These are phyloP conservation scores for Leccinum olivaceopallidum DNA, from an alignment of 768 basidiomycete species.

Conservation along the genomic window DNA sequence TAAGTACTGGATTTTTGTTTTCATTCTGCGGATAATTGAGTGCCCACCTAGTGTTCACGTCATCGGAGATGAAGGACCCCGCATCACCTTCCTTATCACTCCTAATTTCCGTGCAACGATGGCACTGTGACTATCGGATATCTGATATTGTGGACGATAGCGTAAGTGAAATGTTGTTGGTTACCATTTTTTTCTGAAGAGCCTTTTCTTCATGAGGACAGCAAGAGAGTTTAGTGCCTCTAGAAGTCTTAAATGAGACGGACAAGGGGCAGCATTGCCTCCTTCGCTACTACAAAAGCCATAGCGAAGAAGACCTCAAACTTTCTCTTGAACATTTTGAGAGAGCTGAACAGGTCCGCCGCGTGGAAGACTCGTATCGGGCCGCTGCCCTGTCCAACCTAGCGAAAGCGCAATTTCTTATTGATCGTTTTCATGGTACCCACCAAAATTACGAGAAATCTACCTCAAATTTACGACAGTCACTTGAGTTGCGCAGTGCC, in stretches of 20 bases:
- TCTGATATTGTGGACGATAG: background rate
- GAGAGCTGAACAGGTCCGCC: background rate
- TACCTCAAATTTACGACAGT: constrained; percentile 1
- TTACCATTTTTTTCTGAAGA: background rate
- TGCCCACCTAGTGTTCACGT: background rate
- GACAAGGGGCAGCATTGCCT: constrained; percentile 6
- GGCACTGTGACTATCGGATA: background rate
- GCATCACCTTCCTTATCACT: background rate
- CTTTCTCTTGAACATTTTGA: constrained; percentile 7
- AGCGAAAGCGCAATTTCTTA: constrained; percentile 9
- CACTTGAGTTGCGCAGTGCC: constrained; percentile 5
- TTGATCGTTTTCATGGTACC: background rate
- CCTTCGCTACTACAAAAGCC: background rate
- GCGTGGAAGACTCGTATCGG: background rate
- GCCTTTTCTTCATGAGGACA: background rate
- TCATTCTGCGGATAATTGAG: no score
- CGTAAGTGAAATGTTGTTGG: background rate
- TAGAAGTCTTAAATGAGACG: background rate
- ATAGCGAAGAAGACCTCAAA: background rate
- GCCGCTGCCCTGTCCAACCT: constrained; percentile 17
- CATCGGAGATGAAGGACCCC: background rate
- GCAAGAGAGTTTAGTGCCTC: background rate
- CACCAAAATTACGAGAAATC: background rate
- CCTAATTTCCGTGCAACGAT: background rate
- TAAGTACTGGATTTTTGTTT: background rate